These are phyloP conservation scores for Cicer arietinum DNA, from an alignment of 306 rosid species.

Conservation along the genomic window DNA sequence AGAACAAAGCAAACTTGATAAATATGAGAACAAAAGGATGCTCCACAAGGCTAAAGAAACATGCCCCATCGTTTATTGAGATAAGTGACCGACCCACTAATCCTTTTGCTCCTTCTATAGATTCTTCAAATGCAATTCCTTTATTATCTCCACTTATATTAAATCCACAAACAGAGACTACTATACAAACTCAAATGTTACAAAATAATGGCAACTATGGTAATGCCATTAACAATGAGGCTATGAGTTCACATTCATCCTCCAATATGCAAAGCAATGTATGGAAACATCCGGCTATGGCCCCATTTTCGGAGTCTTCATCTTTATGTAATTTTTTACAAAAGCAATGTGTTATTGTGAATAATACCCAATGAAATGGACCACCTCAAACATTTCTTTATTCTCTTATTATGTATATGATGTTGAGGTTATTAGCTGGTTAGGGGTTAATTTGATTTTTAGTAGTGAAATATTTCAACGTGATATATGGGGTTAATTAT, in stretches of 20 bases:
- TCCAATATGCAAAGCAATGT: slow-evolving; percentile 19
- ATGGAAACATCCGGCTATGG: slow-evolving; percentile 69
- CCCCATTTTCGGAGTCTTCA: slow-evolving; percentile 52
- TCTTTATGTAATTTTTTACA: slow-evolving; percentile 58
- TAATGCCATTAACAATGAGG: not conserved
- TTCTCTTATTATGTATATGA: not conserved
- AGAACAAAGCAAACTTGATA: slow-evolving; percentile 12
- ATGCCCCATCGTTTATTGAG: slow-evolving; percentile 65
- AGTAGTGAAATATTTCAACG: too few species aligned
- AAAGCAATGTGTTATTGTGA: slow-evolving; percentile 58
- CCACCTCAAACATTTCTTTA: not conserved
- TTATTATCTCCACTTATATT: slow-evolving; percentile 64
- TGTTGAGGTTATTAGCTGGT: not conserved
- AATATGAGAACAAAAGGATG: slow-evolving; percentile 28
- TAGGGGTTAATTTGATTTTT: too few species aligned
- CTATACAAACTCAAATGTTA: not conserved
- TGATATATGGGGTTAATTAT: too few species aligned
- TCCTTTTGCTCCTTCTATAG: slow-evolving; percentile 22
- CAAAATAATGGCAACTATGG: slow-evolving; percentile 8
- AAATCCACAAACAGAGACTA: slow-evolving; percentile 52
- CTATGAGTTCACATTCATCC: not conserved
- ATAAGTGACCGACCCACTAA: slow-evolving; percentile 39
- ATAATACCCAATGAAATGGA: slow-evolving; percentile 52
- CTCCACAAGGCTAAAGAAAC: slow-evolving; percentile 69
- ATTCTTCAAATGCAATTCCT: slow-evolving; percentile 65